Base-by-base conservation (phyloP, 2,329 filamentous ascomycete species). In the Penicillium sp. region DNA sequence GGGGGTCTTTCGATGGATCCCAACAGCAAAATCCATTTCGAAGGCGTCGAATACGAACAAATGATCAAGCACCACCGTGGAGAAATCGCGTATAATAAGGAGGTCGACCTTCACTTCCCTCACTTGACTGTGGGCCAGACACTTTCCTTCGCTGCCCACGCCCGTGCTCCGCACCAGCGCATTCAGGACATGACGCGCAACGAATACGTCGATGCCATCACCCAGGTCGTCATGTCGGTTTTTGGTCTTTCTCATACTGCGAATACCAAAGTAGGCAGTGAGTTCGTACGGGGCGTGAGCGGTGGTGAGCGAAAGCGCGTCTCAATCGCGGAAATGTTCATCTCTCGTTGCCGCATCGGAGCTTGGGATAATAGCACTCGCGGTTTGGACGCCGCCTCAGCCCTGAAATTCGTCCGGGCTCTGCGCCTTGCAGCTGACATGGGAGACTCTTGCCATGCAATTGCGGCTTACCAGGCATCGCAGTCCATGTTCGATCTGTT, bases 11-110 rank as follows among this genome's bases (percentile, higher is more conserved):
- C 42, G 12, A 45, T 59, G 43, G 53, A 59, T 6, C 33, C 56
- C 1, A 50, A 42, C n/a, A 60, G 58, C 85, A 90, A 86, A 52
- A 83, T 95, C 66, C 92, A 93, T 74, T 95, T 93, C 66, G 87
- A 92, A 51, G 72, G 70, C 26, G 64, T 72, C 62, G 76, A 81
- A 13, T 80, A 87, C 33, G 73, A 87, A 63, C 81, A 88, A 62
- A 92, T 93, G 87, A 83, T 88, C 71, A 83, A 82, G 7, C 77
- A 79, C 9, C 62, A 66, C 46, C 65, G 66, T 15, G 65, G 68
- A 4, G 67, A 70, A 34, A 60, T 65, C 10, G 54, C 66, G 4
- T 69, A 69, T 51, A 70, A 66, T 48, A 66, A 65, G 24, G 70
- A 72, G 46, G 64, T 52, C 2, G 56, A 61, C 36, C 50, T 59